These are phyloP conservation scores for Gaeumannomyces tritici DNA, from an alignment of 2,329 filamentous ascomycete species.

Conservation along the genomic window DNA sequence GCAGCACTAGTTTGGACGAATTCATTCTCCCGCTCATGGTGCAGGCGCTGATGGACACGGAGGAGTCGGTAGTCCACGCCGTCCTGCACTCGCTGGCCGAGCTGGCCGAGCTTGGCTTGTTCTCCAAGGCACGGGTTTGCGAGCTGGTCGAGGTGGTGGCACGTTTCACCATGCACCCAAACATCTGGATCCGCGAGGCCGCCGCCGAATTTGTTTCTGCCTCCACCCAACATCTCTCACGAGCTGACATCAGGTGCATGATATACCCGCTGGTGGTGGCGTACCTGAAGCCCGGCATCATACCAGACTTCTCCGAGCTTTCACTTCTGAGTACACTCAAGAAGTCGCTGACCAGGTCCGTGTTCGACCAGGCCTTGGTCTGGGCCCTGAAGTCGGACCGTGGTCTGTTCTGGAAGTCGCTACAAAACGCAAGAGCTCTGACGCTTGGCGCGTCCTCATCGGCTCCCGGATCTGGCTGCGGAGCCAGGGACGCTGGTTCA, in stretches of 20 bases:
- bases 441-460: conserved; percentile 58
- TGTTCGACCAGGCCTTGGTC: conserved; percentile 75
- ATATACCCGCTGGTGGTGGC: conserved; percentile 70
- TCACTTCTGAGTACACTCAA: conserved; percentile 74
- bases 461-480: conserved; percentile 16
- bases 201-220: conserved; percentile 75
- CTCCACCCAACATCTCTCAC: conserved; percentile 63
- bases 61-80: conserved; percentile 89
- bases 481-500: conserved; percentile 41
- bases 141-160: conserved; percentile 77
- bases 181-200: conserved; percentile 89
- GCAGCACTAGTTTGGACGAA: conserved; percentile 80
- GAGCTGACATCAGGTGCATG: conserved; percentile 76
- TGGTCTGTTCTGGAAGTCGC: conserved; percentile 78
- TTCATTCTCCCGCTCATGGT: conserved; percentile 95
- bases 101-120: conserved; percentile 77
- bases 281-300: conserved; percentile 67
- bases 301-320: conserved; percentile 59
- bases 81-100: conserved; percentile 80
- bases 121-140: conserved; percentile 78
- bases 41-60: conserved; percentile 83
- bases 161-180: conserved; percentile 87
- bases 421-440: conserved; percentile 53
- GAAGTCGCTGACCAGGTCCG: conserved; percentile 65
- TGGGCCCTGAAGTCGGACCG: conserved; percentile 80